Evolutionary conservation across 2,329 filamentous ascomycete genomes (phyloP).

Genomic region (Fulvia fulva): DNA sequence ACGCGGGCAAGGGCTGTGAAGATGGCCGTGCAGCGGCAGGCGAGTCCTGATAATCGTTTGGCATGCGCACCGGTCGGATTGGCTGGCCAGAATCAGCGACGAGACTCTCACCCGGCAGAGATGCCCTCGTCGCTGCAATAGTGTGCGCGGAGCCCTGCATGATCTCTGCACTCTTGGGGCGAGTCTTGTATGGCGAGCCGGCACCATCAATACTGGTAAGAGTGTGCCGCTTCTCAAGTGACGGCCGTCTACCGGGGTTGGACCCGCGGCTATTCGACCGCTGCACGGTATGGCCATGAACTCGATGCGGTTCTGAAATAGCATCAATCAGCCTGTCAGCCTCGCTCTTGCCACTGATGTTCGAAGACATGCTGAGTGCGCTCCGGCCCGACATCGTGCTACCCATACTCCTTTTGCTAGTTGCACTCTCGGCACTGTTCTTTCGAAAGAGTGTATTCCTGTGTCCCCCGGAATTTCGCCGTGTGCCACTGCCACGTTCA

Average conservation of each 20-base stretch:
- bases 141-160: constrained; percentile 5
- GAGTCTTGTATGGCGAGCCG: constrained; percentile 12
- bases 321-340: constrained; percentile 69
- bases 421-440: constrained; percentile 43
- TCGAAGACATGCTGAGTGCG: constrained; percentile 27
- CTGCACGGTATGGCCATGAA: constrained; percentile 26
- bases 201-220: constrained; percentile 6
- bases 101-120: constrained; percentile 37
- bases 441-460: constrained; percentile 25
- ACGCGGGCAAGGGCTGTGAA: constrained; percentile 3
- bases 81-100: constrained; percentile 41
- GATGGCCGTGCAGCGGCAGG: constrained; percentile 9
- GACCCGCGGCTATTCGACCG: constrained; percentile 21
- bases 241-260: constrained; percentile 15
- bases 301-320: constrained; percentile 56
- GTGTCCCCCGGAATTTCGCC: constrained; percentile 16
- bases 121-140: constrained; percentile 42
- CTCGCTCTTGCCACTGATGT: constrained; percentile 53
- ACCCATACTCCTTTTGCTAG: constrained; percentile 49
- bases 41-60: constrained; percentile 36
- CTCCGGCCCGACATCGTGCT: constrained; percentile 42
- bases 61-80: constrained; percentile 45
- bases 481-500: constrained; percentile 40
- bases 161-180: constrained; percentile 23
- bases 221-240: constrained; percentile 28